Evolutionary conservation across 75 land plant genomes (phyloP).

Genomic region (Picea glauca): DNA sequence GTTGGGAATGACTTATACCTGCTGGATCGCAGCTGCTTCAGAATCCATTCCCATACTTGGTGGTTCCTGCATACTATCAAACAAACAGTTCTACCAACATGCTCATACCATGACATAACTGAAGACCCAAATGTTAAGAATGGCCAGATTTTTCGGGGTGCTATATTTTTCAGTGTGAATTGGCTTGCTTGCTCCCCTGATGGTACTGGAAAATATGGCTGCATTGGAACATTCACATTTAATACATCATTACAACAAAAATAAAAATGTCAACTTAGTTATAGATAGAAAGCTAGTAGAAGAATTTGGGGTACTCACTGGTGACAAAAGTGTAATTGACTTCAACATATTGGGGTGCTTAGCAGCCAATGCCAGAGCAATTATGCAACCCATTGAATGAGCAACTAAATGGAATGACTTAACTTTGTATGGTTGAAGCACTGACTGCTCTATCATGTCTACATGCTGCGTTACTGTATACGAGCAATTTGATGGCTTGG

Average conservation of each 20-base stretch:
- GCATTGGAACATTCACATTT: conserved; percentile 1
- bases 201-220: conserved; percentile 53
- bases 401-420: conserved; percentile 72
- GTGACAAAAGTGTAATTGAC: conserved; percentile 78
- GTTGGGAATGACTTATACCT: conserved; percentile 25
- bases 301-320: conserved; percentile 40
- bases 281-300: background rate
- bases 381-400: conserved; percentile 88
- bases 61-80: conserved; percentile 74
- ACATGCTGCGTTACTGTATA: conserved; percentile 70
- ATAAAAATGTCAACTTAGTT: background rate
- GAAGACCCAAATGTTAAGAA: conserved; percentile 56
- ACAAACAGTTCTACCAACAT: conserved; percentile 71
- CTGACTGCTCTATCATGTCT: conserved; percentile 64
- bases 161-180: conserved; percentile 30
- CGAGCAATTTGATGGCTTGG: conserved; percentile 63
- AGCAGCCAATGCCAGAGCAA: conserved; percentile 77
- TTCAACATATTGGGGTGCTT: conserved; percentile 47
- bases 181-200: conserved; percentile 23
- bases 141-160: conserved; percentile 73
- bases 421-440: conserved; percentile 33
- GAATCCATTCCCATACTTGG: conserved; percentile 56
- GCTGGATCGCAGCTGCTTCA: conserved; percentile 28
- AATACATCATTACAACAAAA: background rate
- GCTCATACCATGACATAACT: conserved; percentile 92